Evolutionary conservation across 352 stramenopile species (phyloP).

Genomic region (Phytopythium sindhum): DNA sequence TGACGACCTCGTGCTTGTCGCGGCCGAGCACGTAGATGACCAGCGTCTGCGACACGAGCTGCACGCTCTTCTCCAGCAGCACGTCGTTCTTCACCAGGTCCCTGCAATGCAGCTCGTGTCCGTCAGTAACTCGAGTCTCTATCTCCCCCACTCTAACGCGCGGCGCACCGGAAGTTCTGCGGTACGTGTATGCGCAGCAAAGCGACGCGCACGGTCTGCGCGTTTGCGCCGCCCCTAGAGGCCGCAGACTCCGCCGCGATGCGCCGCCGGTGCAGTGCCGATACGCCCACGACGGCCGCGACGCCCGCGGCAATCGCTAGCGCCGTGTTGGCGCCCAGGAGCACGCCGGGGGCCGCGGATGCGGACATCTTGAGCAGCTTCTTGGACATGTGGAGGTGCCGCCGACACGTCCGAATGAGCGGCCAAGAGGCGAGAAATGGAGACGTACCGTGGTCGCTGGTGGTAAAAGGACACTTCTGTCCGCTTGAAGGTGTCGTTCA

Average conservation of each 20-base stretch:
- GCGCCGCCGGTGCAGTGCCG: slow-evolving; percentile 38
- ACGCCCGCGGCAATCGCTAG: slow-evolving; percentile 43
- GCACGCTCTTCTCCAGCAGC: slow-evolving; percentile 59
- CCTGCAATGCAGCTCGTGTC: slow-evolving; percentile 7
- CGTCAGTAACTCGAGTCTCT: slow-evolving; percentile 2
- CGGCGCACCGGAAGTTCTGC: slow-evolving; percentile 44
- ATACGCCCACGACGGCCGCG: slow-evolving; percentile 38
- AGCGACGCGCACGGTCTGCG: slow-evolving; percentile 32
- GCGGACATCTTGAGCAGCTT: slow-evolving; percentile 41
- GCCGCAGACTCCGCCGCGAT: slow-evolving; percentile 1
- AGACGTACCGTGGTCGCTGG: neutral
- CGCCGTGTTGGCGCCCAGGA: slow-evolving; percentile 30
- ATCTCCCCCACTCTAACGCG: neutral
- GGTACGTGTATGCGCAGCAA: slow-evolving; percentile 53
- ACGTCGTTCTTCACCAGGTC: slow-evolving; percentile 72
- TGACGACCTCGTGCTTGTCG: slow-evolving; percentile 57
- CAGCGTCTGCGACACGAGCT: slow-evolving; percentile 40
- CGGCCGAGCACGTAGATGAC: slow-evolving; percentile 62
- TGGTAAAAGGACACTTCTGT: neutral
- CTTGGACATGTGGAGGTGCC: slow-evolving; percentile 25
- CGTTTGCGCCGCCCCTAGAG: neutral
- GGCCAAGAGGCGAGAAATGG: neutral
- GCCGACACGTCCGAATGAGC: slow-evolving; percentile 3
- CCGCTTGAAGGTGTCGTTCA: neutral
- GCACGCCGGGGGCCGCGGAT: slow-evolving; percentile 14